Evolutionary conservation across 139 green algal species (phyloP), one percentile per base, ranked within the genome.

Genomic region (Picochlorum sp.): DNA sequence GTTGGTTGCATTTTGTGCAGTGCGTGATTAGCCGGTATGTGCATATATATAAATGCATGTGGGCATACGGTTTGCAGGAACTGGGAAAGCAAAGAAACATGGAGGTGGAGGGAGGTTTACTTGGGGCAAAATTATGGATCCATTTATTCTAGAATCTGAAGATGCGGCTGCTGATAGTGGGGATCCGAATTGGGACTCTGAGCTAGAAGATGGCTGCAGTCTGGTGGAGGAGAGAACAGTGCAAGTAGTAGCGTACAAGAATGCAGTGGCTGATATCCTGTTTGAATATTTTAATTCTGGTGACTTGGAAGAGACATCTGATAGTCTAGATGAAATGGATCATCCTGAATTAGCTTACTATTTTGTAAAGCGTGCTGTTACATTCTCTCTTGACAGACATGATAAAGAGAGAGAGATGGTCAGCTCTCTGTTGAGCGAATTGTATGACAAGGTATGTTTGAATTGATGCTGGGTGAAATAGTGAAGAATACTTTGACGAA

Each of bases 381-480:
- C 70, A 1, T 45, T 80, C 32, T 77, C 84, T 7, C 60, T 96
- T 45, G 91, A 96, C 76, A 74, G 84, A 36, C 80, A 91, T 40
- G 79, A 91, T 63, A 69, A 83, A 29, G 91, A 98, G 72, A 75
- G 85, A n/a, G 91, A 98, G 78, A 89, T 94, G 85, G 79, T 82
- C 0, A 80, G 65, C 33, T 56, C 74, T 40, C 77, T 96, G 63
- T 81, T 98, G 1, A 86, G 69, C 37, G 71, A 70, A 31, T 71
- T 97, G 50, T 95, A 96, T 62, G 79, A 75, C 30, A 83, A 93
- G 72, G 74, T 76, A n/a, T n/a, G n/a, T n/a, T n/a, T n/a, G n/a
- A n/a, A n/a, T n/a, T n/a, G n/a, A n/a, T n/a, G n/a, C n/a, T n/a
- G n/a, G n/a, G n/a, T n/a, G 40, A 13, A 40, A 40, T 13, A 40